Percentiles rank a stretch among this genome's conserved stretches.
phyloP scores from a whole-genome alignment of 495 filamentous ascomycete species.

The Delitschia confertaspora region DNA sequence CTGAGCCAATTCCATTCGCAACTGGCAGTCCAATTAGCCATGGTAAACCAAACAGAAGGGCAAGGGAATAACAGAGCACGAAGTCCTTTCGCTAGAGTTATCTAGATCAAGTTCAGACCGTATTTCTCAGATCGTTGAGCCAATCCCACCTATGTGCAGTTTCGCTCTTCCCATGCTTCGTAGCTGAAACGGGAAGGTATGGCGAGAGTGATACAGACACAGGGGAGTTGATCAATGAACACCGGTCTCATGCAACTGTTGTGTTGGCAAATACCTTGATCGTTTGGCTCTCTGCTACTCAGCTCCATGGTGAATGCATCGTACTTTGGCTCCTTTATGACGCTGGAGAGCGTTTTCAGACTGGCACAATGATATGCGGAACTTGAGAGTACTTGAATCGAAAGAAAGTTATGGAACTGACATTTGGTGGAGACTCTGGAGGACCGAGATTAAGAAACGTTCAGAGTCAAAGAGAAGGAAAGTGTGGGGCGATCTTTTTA shows the following conservation, averaged over 20 bases:
- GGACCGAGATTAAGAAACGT: too few species aligned
- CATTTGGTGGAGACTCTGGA: neutral
- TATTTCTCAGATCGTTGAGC: conserved; percentile 32
- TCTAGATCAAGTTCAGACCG: conserved; percentile 32
- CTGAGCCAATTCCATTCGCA: conserved; percentile 1
- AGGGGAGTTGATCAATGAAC: conserved; percentile 13
- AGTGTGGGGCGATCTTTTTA: too few species aligned
- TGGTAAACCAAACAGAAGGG: conserved; percentile 21
- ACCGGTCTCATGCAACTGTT: conserved; percentile 30
- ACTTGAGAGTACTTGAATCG: too few species aligned
- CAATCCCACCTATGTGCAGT: neutral
- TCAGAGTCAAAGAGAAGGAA: too few species aligned
- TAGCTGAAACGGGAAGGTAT: neutral
- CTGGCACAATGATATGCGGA: neutral
- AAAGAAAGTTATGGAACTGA: neutral
- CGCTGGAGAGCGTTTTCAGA: too few species aligned
- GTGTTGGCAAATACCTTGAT: conserved; percentile 30
- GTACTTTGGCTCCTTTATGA: too few species aligned
- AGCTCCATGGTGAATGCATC: conserved; percentile 22
- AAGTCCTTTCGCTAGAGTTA: conserved; percentile 30
- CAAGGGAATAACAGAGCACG: conserved; percentile 22
- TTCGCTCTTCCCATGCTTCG: too few species aligned
- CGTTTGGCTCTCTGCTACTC: conserved; percentile 23
- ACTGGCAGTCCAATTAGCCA: conserved; percentile 8
- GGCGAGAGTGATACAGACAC: conserved; percentile 5